A percentile compares a stretch with the other conserved stretches of the same genome.
Evolutionary conservation across 1,284 basidiomycete genomes (phyloP).

Genomic region (Marasmius fiardii): DNA sequence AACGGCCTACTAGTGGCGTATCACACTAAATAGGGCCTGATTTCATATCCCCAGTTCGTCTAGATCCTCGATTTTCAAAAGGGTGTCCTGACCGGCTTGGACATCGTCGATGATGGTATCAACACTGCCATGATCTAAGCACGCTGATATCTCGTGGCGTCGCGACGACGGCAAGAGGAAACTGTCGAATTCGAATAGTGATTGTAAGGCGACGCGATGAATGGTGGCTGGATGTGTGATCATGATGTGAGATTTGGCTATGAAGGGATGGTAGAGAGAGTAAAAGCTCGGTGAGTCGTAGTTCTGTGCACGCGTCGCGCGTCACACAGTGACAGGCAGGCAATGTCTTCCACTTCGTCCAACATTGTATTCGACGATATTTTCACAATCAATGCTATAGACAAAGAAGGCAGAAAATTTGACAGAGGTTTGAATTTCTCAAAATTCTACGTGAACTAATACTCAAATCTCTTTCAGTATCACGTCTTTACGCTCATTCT

Average conservation of each 20-base stretch:
- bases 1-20: too few relatives aligned
- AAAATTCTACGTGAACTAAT: background rate
- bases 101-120: conserved; percentile 30
- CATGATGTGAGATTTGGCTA: too few relatives aligned
- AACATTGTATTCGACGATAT: conserved; percentile 88
- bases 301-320: background rate
- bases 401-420: conserved; percentile 95
- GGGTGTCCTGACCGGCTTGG: conserved; percentile 28
- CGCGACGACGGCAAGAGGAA: conserved; percentile 57
- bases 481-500: conserved; percentile 80
- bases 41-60: conserved; percentile 41
- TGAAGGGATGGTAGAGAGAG: too few relatives aligned
- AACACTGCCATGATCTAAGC: conserved; percentile 31
- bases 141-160: conserved; percentile 27
- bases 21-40: background rate
- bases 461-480: conserved; percentile 50
- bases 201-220: conserved; percentile 52
- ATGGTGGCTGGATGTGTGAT: conserved; percentile 61
- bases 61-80: conserved; percentile 32
- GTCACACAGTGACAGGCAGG: too few relatives aligned
- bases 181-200: conserved; percentile 49
- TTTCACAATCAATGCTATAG: conserved; percentile 81
- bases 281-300: background rate
- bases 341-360: conserved; percentile 64
- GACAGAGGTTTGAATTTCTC: conserved; percentile 75